Conservation (phyloP, 2,329 filamentous ascomycete genomes). For the Exophiala bonariae region DNA sequence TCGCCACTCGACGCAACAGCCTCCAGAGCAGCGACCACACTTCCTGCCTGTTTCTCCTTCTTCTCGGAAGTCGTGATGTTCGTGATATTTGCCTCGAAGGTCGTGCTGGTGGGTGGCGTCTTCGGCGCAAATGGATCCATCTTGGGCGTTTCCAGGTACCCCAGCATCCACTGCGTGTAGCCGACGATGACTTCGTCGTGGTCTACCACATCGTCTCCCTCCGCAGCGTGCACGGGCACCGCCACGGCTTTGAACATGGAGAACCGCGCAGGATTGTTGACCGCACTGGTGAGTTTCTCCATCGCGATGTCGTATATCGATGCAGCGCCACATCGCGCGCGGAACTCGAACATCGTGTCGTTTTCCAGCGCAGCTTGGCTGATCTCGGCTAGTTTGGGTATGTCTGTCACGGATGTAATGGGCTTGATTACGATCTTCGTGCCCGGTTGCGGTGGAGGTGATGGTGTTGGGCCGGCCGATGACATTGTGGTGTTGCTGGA, state of each 20-base stretch:
- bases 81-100: constrained; percentile 2
- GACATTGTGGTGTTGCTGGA: too few species aligned
- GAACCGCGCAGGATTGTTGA: constrained; percentile 9
- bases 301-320: constrained; percentile 14
- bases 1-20: neutral
- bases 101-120: neutral
- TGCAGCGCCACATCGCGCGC: constrained; percentile 8
- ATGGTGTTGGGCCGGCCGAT: too few species aligned
- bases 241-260: constrained; percentile 21
- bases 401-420: constrained; percentile 18
- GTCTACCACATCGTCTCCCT: neutral
- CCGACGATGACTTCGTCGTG: constrained; percentile 19
- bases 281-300: constrained; percentile 14
- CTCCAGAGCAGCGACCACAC: neutral
- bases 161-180: constrained; percentile 19
- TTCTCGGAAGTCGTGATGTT: constrained; percentile 7
- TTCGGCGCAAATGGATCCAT: constrained; percentile 18
- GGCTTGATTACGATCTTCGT: constrained; percentile 11
- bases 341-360: constrained; percentile 18
- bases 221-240: neutral
- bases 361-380: constrained; percentile 13
- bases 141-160: constrained; percentile 20
- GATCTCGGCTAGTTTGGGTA: constrained; percentile 16
- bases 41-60: neutral
- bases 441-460: too few species aligned